These are phyloP conservation scores for Nakaseomyces sp. DNA, from an alignment of 1,139 yeast species.

Conservation along the genomic window DNA sequence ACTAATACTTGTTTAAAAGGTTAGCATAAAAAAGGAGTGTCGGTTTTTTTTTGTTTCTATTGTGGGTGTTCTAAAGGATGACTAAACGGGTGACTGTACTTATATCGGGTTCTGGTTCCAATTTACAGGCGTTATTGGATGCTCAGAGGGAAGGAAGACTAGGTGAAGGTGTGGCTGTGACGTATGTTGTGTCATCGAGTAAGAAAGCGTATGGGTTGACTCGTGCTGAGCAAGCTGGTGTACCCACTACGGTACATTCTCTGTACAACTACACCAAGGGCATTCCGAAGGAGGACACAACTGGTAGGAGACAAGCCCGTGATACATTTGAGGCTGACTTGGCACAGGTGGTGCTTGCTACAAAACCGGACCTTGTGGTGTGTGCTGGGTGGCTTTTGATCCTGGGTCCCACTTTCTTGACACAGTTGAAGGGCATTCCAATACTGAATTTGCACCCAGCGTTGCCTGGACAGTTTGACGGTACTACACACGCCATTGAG, in stretches of 20 bases:
- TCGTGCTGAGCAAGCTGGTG: constrained; percentile 61
- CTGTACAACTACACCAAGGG: constrained; percentile 69
- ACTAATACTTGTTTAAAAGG: no score
- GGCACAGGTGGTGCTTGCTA: constrained; percentile 54
- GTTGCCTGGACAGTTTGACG: constrained; percentile 92
- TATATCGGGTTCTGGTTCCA: constrained; percentile 91
- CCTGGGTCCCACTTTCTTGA: constrained; percentile 64
- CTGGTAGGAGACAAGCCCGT: constrained; percentile 52
- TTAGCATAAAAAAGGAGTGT: no score
- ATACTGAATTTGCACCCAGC: constrained; percentile 95
- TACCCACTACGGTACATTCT: constrained; percentile 63
- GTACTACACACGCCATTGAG: constrained; percentile 85
- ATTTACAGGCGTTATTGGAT: constrained; percentile 86
- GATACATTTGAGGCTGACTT: constrained; percentile 67
- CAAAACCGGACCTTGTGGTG: constrained; percentile 71
- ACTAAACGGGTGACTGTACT: constrained; percentile 51
- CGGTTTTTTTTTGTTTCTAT: no score
- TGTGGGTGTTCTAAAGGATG: no score
- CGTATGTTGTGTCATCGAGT: constrained; percentile 74
- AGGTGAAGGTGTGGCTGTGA: constrained; percentile 24
- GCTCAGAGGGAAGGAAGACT: constrained; percentile 54
- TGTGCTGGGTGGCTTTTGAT: constrained; percentile 99
- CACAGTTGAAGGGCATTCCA: constrained; percentile 58
- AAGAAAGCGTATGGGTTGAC: constrained; percentile 73
- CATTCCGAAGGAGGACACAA: constrained; percentile 49